Evolutionary conservation across 2,329 filamentous ascomycete species (phyloP), one percentile per base, ranked within the genome.

Genomic region (Aspergillus novoparasiticus): DNA sequence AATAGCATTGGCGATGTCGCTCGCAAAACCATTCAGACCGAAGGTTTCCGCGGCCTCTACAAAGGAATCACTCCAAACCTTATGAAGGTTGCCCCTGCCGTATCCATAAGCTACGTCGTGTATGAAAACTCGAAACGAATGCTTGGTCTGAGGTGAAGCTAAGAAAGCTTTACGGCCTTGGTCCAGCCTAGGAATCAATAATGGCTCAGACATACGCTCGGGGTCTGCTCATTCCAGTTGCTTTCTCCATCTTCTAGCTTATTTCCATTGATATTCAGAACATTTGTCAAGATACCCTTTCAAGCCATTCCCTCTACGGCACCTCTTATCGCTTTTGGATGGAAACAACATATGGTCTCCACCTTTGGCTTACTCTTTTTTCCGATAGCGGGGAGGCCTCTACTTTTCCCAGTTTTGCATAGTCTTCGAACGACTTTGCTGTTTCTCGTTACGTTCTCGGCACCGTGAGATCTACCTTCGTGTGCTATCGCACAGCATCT

Each of bases 21-120:
- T 1, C 85, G 85, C 59, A 92, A 91, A 79, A 99, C 95, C 10
- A 81, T 97, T 41, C 84, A 89, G 70, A 88, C 90, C 57, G 95
- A 99, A 79, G 95, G 95, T 1, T 76, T 91, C 43, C 86, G 91
- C 63, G 95, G 95, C 2, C 83, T 99, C 62, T 99, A 97, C 84
- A 97, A 96, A 79, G 95, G 95, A 1, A 83, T 98, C 68, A 97
- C 94, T 48, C 95, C 95, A 6, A 99, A 98, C 75, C 83, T 99
- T 45, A 84, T 99, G 71, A 99, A 99, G 82, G 95, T 99, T 41
- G 93, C 95, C 11, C 95, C 95, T 2, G 93, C 95, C 34, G 90
- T 99, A 59, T 97, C 93, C 72, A 98, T 99, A 76, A 94, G 93
- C 60, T 97, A 95, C 84, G 88, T 96, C 72, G 91, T 95, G 64